A percentile compares a stretch with the other conserved stretches of the same genome.
These are phyloP conservation scores for Candolleomyces aberdarensis DNA, from an alignment of 768 basidiomycete genomes.

Conservation along the genomic window DNA sequence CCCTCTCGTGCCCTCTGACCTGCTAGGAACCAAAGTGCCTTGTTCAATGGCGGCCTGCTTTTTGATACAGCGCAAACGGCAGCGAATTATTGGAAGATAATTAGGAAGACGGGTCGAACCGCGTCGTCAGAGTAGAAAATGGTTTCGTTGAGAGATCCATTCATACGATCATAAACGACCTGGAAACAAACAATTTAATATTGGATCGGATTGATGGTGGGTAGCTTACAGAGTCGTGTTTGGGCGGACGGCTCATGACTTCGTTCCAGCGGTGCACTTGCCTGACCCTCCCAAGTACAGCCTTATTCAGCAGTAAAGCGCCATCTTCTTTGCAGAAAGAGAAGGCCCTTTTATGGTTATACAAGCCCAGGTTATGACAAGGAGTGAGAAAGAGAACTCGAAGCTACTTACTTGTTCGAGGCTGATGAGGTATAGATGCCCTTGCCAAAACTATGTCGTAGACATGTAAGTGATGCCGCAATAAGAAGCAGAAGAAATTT, in stretches of 20 bases:
- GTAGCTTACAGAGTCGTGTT: constrained; percentile 24
- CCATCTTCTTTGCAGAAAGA: constrained; percentile 19
- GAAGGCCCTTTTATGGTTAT: constrained; percentile 15
- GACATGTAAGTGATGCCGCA: not conserved
- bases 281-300: constrained; percentile 24
- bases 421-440: constrained; percentile 28
- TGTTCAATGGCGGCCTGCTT: too few species aligned
- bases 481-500: not conserved
- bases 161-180: too few species aligned
- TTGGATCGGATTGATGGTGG: too few species aligned
- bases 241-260: constrained; percentile 23
- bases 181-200: too few species aligned
- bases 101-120: too few species aligned
- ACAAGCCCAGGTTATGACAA: not conserved
- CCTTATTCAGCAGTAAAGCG: constrained; percentile 26
- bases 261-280: constrained; percentile 18
- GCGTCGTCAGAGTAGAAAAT: too few species aligned
- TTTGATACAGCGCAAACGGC: too few species aligned
- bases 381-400: not conserved
- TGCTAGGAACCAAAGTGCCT: too few species aligned
- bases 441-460: constrained; percentile 20
- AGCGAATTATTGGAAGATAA: too few species aligned
- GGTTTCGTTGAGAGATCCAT: too few species aligned
- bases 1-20: too few species aligned
- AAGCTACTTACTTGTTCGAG: constrained; percentile 25